Base-by-base conservation (phyloP, 768 basidiomycete genomes). In the Guyanaporus albipodus region DNA sequence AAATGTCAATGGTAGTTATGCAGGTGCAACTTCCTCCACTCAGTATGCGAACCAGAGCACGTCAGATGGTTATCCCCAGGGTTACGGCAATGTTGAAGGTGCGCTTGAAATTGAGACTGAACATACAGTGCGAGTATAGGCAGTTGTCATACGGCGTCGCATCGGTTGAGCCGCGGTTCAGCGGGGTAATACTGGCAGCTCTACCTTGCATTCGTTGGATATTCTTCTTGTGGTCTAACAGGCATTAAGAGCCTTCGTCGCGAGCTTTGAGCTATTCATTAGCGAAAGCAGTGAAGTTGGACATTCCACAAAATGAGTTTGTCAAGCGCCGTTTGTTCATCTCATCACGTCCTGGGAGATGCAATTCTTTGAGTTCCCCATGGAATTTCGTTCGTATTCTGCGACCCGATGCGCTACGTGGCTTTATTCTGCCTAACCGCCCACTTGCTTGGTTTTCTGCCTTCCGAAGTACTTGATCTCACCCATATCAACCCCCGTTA, bases 41-140 rank as follows among this genome's bases (percentile, higher is more conserved):
- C 74, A 80, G 63, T 82, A 77, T 70, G 71, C 70, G 60, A 56
- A 69, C 59, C 66, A 74, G 66, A 58, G 48, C 54, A 62, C 72
- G 53, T 67, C 76, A 63, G 70, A 72, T 50, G 77, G 75, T 45
- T 74, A 66, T 52, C 52, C 73, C 66, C 82, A 85, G 70, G 82
- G 73, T 53, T 85, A 78, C 67, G 79, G 77, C 70, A 77, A 66
- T 57, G 73, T 70, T 72, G 87, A 90, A 91, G 88, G 88, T 91
- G 79, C 87, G 88, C 87, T 83, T 71, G 75, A 78, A 61, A 67
- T 80, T 82, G 70, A 82, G 78, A 79, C 74, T 80, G 66, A 77
- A 66, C 58, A 60, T 61, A 46, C 65, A 64, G 65, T 60, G 70
- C 67, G 64, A 73, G 67, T 62, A 68, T 59, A 71, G 71, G 71